Evolutionary conservation across 2,329 filamentous ascomycete genomes (phyloP).

Genomic region (Calycina herbarum): DNA sequence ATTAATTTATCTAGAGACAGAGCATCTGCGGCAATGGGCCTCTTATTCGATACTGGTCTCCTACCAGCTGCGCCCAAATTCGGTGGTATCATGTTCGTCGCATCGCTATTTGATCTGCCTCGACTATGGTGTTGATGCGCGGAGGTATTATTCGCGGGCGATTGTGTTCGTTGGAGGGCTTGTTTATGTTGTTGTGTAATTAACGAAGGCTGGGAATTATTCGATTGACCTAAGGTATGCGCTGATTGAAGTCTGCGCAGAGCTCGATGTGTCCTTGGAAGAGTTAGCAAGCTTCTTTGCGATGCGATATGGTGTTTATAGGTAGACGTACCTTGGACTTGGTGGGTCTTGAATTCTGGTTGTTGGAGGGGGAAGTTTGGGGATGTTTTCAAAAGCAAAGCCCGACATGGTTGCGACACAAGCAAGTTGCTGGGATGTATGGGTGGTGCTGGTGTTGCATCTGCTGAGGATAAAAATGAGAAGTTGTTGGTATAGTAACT

Average conservation of each 20-base stretch:
- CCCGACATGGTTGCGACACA: neutral
- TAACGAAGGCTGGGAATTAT: conserved; percentile 49
- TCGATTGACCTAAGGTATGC: conserved; percentile 62
- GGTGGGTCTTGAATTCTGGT: conserved; percentile 48
- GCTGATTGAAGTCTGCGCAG: conserved; percentile 76
- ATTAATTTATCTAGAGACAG: conserved; percentile 73
- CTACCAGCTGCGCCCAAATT: conserved; percentile 43
- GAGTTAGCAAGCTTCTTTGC: neutral
- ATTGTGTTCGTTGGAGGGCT: conserved; percentile 39
- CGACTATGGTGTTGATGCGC: conserved; percentile 46
- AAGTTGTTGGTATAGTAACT: neutral
- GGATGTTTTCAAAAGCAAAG: conserved; percentile 23
- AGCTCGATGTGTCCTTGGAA: conserved; percentile 60
- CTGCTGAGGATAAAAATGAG: conserved; percentile 1
- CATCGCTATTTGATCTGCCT: conserved; percentile 73
- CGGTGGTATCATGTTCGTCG: conserved; percentile 45
- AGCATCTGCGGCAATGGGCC: conserved; percentile 51
- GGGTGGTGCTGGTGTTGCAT: neutral
- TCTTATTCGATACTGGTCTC: conserved; percentile 48
- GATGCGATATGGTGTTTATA: neutral
- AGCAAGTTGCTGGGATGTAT: conserved; percentile 27
- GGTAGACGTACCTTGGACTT: conserved; percentile 32
- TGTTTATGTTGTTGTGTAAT: conserved; percentile 63
- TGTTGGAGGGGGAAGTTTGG: conserved; percentile 26
- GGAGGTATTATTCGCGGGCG: conserved; percentile 21